A percentile compares a stretch with the other conserved stretches of the same genome.
Conservation (phyloP, 2,329 filamentous ascomycete genomes). For the Ophiostoma sp. region DNA sequence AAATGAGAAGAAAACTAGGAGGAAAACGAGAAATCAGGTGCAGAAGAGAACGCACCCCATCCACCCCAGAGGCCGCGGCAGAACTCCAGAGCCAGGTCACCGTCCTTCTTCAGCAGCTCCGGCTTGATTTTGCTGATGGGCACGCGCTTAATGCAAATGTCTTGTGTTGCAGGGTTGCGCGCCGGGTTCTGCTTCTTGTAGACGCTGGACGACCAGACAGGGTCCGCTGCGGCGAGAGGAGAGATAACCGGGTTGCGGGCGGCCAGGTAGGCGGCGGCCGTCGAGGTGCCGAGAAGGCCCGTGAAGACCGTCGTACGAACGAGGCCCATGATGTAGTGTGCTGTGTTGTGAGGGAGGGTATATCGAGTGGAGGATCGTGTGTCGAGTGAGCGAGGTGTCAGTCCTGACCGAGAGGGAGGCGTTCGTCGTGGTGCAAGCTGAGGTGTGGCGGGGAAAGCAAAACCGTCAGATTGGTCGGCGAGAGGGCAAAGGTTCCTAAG, state of each 20-base stretch:
- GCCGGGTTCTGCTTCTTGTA: conserved; percentile 63
- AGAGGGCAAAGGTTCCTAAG: neutral
- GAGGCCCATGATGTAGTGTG: conserved; percentile 50
- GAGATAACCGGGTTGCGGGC: conserved; percentile 58
- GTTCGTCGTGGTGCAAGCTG: neutral
- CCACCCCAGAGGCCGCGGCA: conserved; percentile 68
- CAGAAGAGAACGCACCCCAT: conserved; percentile 51
- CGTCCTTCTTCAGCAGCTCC: conserved; percentile 61
- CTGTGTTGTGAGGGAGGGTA: neutral
- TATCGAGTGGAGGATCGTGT: neutral
- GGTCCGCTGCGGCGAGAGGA: conserved; percentile 59
- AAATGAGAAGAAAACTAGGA: neutral
- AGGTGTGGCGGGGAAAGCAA: conserved; percentile 1
- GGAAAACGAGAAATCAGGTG: neutral
- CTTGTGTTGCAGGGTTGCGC: conserved; percentile 62
- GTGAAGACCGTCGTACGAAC: conserved; percentile 49
- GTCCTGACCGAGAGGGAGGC: neutral
- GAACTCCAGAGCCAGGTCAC: conserved; percentile 61
- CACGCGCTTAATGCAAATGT: conserved; percentile 63
- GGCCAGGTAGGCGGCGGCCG: conserved; percentile 53
- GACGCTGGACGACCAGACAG: conserved; percentile 58
- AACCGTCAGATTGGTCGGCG: neutral
- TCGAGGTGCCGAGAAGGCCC: conserved; percentile 51
- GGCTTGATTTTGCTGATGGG: conserved; percentile 65
- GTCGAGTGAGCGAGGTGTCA: neutral